Percentiles rank a stretch among this genome's conserved stretches.
These are phyloP conservation scores for Camelina hispida DNA, from an alignment of 345 rosid genomes.

Conservation along the genomic window DNA sequence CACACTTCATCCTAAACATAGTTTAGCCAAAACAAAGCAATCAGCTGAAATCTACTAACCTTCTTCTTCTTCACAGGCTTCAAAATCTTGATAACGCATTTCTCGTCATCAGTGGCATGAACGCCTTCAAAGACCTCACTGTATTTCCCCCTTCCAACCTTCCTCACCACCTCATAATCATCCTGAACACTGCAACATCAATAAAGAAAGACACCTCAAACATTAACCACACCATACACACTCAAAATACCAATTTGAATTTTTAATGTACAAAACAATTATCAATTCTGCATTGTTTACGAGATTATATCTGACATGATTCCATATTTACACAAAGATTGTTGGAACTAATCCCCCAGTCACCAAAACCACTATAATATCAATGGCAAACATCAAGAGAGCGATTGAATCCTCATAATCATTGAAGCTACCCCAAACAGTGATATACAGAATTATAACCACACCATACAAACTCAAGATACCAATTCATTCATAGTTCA, in stretches of 20 bases:
- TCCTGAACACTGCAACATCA: slow-evolving; percentile 77
- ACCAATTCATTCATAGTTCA: background rate
- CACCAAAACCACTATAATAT: background rate
- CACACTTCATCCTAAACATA: background rate
- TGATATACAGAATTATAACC: background rate
- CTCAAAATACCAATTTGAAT: background rate
- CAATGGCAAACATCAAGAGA: background rate
- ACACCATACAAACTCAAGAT: background rate
- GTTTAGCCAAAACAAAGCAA: background rate
- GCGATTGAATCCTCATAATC: too few species aligned
- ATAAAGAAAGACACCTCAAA: slow-evolving; percentile 16
- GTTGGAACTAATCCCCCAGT: background rate
- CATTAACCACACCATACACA: slow-evolving; percentile 6
- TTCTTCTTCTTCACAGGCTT: slow-evolving; percentile 99
- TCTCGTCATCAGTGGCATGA: slow-evolving; percentile 78
- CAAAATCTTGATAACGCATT: slow-evolving; percentile 91
- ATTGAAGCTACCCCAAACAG: background rate
- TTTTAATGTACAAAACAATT: too few species aligned
- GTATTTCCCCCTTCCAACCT: slow-evolving; percentile 96
- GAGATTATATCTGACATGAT: background rate
- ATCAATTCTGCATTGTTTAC: background rate
- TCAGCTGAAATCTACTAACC: slow-evolving; percentile 46
- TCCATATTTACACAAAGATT: background rate
- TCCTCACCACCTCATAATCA: slow-evolving; percentile 94
- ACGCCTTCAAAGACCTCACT: slow-evolving; percentile 97